These are phyloP conservation scores for Aspergillus pseudoviridinutans DNA, from an alignment of 2,329 filamentous ascomycete genomes.

Conservation along the genomic window DNA sequence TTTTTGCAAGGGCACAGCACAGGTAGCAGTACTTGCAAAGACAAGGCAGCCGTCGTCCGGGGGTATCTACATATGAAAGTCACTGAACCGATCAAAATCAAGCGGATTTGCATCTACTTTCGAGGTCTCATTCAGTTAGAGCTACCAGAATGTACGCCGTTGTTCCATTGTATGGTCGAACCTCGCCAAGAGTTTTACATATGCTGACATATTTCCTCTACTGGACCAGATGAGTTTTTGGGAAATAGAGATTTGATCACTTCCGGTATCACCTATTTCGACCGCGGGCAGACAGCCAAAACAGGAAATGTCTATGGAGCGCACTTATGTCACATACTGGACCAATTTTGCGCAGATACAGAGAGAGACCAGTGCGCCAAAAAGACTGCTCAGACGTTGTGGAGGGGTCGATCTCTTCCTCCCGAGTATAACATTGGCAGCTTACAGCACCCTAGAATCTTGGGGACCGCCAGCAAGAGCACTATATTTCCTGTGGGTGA, in stretches of 20 bases:
- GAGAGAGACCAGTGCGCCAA: background rate
- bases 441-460: background rate
- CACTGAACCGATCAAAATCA: slow-evolving; percentile 87
- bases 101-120: slow-evolving; percentile 82
- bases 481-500: slow-evolving; percentile 71
- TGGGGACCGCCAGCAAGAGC: slow-evolving; percentile 41
- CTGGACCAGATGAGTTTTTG: background rate
- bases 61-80: slow-evolving; percentile 81
- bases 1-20: slow-evolving; percentile 48
- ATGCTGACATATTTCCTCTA: background rate
- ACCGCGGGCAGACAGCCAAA: slow-evolving; percentile 45
- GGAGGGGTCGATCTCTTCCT: background rate
- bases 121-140: slow-evolving; percentile 81
- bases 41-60: slow-evolving; percentile 75
- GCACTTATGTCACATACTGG: slow-evolving; percentile 56
- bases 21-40: slow-evolving; percentile 47
- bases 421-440: background rate
- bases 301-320: slow-evolving; percentile 60
- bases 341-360: slow-evolving; percentile 25
- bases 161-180: background rate
- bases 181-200: no score
- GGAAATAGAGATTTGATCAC: slow-evolving; percentile 84
- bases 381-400: background rate
- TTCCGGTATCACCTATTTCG: slow-evolving; percentile 90
- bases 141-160: slow-evolving; percentile 74